Evolutionary conservation across 2,329 filamentous ascomycete genomes (phyloP).

Genomic region (Colletotrichum melonis): DNA sequence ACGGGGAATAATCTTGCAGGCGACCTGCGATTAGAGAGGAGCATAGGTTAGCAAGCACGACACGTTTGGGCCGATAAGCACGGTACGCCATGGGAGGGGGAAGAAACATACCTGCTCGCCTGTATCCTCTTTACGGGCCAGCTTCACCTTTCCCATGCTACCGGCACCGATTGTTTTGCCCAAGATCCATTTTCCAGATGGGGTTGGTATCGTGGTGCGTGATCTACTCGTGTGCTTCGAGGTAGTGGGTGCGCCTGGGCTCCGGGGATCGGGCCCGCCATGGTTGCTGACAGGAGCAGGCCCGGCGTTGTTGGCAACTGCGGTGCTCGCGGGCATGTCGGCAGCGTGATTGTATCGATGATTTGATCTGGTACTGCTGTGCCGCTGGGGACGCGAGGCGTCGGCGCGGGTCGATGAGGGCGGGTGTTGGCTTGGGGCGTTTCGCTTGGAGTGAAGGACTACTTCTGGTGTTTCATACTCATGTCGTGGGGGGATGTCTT

Average conservation of each 20-base stretch:
- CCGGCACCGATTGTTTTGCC: slow-evolving; percentile 98
- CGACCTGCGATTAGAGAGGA: slow-evolving; percentile 69
- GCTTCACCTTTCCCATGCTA: slow-evolving; percentile 99
- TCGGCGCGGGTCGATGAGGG: slow-evolving; percentile 63
- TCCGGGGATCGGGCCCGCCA: slow-evolving; percentile 57
- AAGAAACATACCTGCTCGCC: slow-evolving; percentile 81
- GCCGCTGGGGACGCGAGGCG: slow-evolving; percentile 59
- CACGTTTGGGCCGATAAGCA: background rate
- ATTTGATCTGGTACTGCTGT: slow-evolving; percentile 61
- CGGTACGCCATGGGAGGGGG: background rate
- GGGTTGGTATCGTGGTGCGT: slow-evolving; percentile 87
- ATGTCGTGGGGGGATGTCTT: slow-evolving; percentile 64
- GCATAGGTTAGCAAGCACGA: background rate
- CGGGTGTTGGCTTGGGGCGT: slow-evolving; percentile 72
- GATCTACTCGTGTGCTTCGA: slow-evolving; percentile 65
- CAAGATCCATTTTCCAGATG: slow-evolving; percentile 92
- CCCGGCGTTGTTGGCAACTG: slow-evolving; percentile 63
- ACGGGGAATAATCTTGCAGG: slow-evolving; percentile 96
- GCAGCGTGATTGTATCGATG: slow-evolving; percentile 46
- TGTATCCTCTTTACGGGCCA: slow-evolving; percentile 89
- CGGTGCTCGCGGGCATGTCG: slow-evolving; percentile 63
- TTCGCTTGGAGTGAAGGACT: slow-evolving; percentile 71
- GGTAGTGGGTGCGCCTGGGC: slow-evolving; percentile 45
- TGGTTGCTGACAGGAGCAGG: slow-evolving; percentile 61
- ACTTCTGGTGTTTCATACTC: slow-evolving; percentile 81